These are phyloP conservation scores for Solanum sitiens DNA, from an alignment of 257 asterid species.

Conservation along the genomic window DNA sequence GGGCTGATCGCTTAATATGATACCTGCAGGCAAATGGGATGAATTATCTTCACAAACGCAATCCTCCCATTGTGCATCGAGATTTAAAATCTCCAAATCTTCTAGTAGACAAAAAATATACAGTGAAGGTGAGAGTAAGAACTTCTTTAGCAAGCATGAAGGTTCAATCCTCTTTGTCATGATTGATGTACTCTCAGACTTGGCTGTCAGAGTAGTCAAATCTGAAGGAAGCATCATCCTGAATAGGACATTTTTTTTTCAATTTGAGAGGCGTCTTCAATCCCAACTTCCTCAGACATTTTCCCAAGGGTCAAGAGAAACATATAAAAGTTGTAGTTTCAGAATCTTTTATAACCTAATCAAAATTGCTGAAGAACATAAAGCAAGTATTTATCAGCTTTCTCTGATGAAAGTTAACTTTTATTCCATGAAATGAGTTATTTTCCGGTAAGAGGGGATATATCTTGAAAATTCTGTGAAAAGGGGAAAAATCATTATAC, in stretches of 20 bases:
- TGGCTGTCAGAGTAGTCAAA: neutral
- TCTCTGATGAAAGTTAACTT: neutral
- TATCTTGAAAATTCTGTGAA: neutral
- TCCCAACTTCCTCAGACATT: neutral
- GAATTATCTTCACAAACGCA: slow-evolving; percentile 89
- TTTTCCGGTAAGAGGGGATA: neutral
- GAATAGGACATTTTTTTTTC: neutral
- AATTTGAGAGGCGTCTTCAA: neutral
- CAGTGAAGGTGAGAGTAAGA: slow-evolving; percentile 68
- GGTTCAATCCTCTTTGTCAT: neutral
- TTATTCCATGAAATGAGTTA: neutral
- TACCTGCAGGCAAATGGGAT: slow-evolving; percentile 79
- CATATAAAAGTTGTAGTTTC: neutral
- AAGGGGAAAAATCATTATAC: neutral
- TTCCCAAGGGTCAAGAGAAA: neutral
- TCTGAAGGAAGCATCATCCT: neutral
- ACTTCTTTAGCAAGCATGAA: neutral
- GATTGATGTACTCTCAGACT: neutral
- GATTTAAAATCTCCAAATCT: slow-evolving; percentile 96
- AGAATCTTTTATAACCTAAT: neutral
- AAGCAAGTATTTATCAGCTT: neutral
- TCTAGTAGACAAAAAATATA: slow-evolving; percentile 82
- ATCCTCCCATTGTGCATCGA: slow-evolving; percentile 90
- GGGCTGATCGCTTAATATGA: neutral
- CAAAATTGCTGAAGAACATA: neutral